phyloP scores from a whole-genome alignment of 352 stramenopile species.

The Peronosclerospora sorghi region DNA sequence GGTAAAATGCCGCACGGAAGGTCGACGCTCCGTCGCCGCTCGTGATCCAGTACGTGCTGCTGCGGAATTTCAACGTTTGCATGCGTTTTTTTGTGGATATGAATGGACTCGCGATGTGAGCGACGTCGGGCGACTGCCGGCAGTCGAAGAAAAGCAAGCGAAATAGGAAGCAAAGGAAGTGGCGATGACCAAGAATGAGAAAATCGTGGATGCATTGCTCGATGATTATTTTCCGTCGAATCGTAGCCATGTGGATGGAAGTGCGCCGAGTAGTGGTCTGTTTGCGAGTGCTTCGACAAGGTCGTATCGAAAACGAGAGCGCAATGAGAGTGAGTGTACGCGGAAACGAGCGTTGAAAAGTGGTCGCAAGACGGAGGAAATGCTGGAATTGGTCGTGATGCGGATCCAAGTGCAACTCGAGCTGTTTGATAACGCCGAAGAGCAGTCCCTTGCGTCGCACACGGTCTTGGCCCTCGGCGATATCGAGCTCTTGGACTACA shows the following conservation, averaged over 20 bases:
- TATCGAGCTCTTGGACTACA: slow-evolving; percentile 81
- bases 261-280: slow-evolving; percentile 17
- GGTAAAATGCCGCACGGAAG: slow-evolving; percentile 45
- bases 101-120: slow-evolving; percentile 61
- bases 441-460: slow-evolving; percentile 64
- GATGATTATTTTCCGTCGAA: slow-evolving; percentile 75
- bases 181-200: slow-evolving; percentile 37
- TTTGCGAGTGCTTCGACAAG: slow-evolving; percentile 32
- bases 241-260: slow-evolving; percentile 34
- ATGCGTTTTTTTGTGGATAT: slow-evolving; percentile 82
- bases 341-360: slow-evolving; percentile 61
- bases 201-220: slow-evolving; percentile 64
- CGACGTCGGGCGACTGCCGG: slow-evolving; percentile 25
- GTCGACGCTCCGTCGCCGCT: slow-evolving; percentile 34
- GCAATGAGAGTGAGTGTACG: background rate
- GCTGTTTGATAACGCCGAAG: slow-evolving; percentile 67
- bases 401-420: slow-evolving; percentile 78
- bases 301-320: slow-evolving; percentile 27
- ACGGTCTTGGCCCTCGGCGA: slow-evolving; percentile 66
- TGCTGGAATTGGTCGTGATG: slow-evolving; percentile 74
- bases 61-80: slow-evolving; percentile 82
- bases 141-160: slow-evolving; percentile 4
- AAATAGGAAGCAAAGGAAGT: slow-evolving; percentile 3
- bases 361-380: slow-evolving; percentile 81
- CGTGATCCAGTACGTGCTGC: slow-evolving; percentile 69